Evolutionary conservation across 2,329 filamentous ascomycete species (phyloP).

Genomic region (Claviceps humidiphila): DNA sequence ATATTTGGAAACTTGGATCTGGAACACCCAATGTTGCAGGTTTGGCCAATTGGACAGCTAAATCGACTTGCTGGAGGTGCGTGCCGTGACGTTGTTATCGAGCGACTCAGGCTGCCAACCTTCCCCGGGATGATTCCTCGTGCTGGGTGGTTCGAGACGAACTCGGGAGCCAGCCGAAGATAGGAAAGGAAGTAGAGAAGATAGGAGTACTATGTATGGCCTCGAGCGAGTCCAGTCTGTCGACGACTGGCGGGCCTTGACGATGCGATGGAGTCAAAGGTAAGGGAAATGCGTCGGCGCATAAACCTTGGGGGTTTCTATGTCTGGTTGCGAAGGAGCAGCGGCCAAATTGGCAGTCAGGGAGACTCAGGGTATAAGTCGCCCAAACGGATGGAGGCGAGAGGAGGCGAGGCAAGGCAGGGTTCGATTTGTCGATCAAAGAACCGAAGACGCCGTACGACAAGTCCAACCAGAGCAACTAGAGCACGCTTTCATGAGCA

Average conservation of each 20-base stretch:
- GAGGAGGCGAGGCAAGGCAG: not conserved
- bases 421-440: not conserved
- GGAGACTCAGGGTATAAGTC: not conserved
- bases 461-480: too few relatives aligned
- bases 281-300: conserved; percentile 4
- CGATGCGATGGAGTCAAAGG: conserved; percentile 1
- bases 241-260: not conserved
- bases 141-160: not conserved
- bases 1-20: not conserved
- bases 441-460: too few relatives aligned
- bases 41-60: not conserved
- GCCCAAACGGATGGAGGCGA: not conserved
- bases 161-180: not conserved
- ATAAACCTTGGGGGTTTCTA: conserved; percentile 2
- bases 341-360: not conserved
- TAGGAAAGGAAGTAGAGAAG: not conserved
- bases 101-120: not conserved
- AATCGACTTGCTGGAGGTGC: not conserved
- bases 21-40: not conserved
- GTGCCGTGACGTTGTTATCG: not conserved
- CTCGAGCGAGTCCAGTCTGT: not conserved
- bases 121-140: not conserved
- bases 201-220: not conserved
- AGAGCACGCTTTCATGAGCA: not conserved
- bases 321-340: conserved; percentile 3